Conservation (phyloP, 495 filamentous ascomycete genomes). For the Neurospora discreta region DNA sequence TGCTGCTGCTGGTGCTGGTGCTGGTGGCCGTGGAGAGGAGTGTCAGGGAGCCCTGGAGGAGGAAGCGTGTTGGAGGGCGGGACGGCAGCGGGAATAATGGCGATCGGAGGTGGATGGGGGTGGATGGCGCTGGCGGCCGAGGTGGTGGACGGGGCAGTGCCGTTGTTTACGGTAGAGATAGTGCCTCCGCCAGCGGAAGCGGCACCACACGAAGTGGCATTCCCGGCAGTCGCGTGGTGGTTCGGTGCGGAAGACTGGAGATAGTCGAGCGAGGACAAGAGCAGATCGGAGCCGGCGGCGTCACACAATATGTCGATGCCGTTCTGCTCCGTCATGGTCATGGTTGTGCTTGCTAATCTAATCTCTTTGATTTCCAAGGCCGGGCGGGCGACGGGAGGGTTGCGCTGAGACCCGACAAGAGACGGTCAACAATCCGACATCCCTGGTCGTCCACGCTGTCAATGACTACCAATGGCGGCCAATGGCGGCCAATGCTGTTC, state of each 20-base stretch:
- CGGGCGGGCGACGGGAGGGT: neutral
- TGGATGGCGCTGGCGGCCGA: neutral
- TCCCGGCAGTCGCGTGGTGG: no score
- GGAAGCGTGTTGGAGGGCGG: neutral
- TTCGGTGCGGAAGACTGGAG: neutral
- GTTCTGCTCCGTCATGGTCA: constrained; percentile 7
- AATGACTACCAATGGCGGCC: neutral
- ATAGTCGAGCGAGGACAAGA: neutral
- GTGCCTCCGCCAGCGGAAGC: no score
- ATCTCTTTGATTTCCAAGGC: neutral
- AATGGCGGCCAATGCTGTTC: neutral
- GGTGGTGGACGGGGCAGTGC: neutral
- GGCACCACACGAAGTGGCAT: no score
- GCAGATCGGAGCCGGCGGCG: constrained; percentile 10
- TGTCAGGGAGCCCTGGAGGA: neutral
- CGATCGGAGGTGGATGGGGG: neutral
- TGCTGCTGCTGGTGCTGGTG: neutral
- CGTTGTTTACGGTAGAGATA: neutral
- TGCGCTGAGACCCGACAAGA: neutral
- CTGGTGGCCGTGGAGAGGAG: neutral
- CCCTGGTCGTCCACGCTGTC: neutral
- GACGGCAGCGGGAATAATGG: neutral
- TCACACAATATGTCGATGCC: constrained; percentile 17
- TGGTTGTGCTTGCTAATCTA: neutral
- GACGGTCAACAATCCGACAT: neutral